Conservation (phyloP, 2,329 filamentous ascomycete genomes). For the Penicillium sp. region DNA sequence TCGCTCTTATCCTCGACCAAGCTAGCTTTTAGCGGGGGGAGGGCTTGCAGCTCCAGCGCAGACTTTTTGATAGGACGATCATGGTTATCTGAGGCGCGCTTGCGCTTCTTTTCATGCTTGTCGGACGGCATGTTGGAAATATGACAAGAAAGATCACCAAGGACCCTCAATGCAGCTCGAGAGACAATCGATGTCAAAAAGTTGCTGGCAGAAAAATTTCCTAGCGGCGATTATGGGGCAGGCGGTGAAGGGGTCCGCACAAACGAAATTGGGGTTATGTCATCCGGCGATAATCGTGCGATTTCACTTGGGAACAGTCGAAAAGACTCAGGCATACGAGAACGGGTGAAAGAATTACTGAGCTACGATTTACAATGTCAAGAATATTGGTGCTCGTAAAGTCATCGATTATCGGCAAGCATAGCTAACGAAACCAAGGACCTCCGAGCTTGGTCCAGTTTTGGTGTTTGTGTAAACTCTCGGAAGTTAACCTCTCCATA, state of each 20-base stretch:
- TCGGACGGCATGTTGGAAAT: slow-evolving; percentile 35
- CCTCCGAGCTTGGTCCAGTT: slow-evolving; percentile 30
- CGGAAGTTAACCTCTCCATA: slow-evolving; percentile 42
- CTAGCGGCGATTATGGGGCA: slow-evolving; percentile 23
- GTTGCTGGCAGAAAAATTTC: slow-evolving; percentile 30
- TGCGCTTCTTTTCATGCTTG: slow-evolving; percentile 55
- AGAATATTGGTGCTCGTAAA: slow-evolving; percentile 22
- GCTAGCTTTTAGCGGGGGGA: slow-evolving; percentile 49
- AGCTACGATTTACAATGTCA: background rate
- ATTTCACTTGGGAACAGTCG: too few species aligned
- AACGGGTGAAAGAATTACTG: background rate
- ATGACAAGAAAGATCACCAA: background rate
- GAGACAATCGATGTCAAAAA: slow-evolving; percentile 26
- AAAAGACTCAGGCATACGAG: too few species aligned
- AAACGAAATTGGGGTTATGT: slow-evolving; percentile 14
- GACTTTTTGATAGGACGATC: slow-evolving; percentile 55
- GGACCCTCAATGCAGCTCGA: slow-evolving; percentile 14
- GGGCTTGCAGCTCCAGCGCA: slow-evolving; percentile 42
- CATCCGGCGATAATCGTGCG: too few species aligned
- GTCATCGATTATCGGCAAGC: slow-evolving; percentile 33
- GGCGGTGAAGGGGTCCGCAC: slow-evolving; percentile 31
- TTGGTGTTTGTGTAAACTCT: slow-evolving; percentile 40
- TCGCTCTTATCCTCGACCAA: slow-evolving; percentile 53
- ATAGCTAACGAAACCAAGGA: slow-evolving; percentile 31
- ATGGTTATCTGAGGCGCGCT: slow-evolving; percentile 50